phyloP scores from a whole-genome alignment of 768 basidiomycete genomes.

The Cystobasidium onofrii region DNA sequence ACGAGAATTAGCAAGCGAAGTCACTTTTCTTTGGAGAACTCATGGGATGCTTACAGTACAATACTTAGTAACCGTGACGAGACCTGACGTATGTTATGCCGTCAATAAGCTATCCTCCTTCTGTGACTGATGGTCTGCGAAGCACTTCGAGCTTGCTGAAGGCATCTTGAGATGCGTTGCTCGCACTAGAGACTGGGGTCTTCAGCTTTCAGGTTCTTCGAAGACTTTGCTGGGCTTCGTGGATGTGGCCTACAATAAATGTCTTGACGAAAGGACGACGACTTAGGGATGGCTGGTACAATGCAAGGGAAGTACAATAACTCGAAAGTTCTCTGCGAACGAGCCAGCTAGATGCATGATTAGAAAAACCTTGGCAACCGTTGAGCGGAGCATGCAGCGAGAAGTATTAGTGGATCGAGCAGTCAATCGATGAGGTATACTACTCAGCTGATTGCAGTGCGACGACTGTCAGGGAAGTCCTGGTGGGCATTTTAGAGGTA shows the following conservation, averaged over 20 bases:
- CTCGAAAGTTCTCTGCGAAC: no score
- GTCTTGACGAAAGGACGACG: not conserved
- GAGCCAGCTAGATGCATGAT: no score
- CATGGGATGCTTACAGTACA: slow-evolving; percentile 15
- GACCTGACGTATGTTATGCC: slow-evolving; percentile 6
- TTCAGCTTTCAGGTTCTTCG: not conserved
- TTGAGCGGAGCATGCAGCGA: no score
- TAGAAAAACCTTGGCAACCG: no score
- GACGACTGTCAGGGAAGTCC: no score
- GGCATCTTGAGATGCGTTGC: slow-evolving; percentile 6
- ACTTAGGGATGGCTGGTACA: no score
- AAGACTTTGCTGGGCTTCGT: not conserved
- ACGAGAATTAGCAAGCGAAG: not conserved
- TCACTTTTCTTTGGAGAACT: not conserved
- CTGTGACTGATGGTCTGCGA: not conserved
- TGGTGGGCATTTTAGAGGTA: no score
- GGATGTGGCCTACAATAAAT: not conserved
- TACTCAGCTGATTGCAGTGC: no score
- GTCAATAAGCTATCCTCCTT: not conserved
- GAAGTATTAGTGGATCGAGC: no score
- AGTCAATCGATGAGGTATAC: no score
- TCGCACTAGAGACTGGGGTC: not conserved
- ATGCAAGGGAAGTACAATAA: no score
- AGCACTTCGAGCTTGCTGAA: slow-evolving; percentile 4
- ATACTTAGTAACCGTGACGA: slow-evolving; percentile 1